Base-by-base conservation (phyloP, 2,329 filamentous ascomycete species). In the Colletotrichum chlorophyti region DNA sequence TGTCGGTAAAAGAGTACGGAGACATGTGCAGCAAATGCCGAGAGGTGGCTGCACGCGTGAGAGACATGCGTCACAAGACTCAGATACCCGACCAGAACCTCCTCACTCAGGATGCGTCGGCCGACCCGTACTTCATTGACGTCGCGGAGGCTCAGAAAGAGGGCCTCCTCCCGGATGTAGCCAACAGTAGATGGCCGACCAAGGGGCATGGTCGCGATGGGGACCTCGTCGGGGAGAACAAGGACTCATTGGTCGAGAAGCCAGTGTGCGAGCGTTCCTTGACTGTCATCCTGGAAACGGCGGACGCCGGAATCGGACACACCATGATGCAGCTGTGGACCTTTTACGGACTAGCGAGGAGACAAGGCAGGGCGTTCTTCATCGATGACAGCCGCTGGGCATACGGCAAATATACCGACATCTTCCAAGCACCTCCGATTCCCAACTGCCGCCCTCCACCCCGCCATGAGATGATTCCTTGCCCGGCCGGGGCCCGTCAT, bases 351-450 rank as follows among this genome's bases (percentile, higher is more conserved):
- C 75, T 96, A 51, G 91, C 92, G 2, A 80, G 88, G 68, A 83
- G 87, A 58, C 90, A 96, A 69, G 84, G 84, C 12, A 81, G 91
- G 21, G 80, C 86, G 1, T 96, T 96, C 73, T 96, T 96, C 75
- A 79, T 96, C 62, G 91, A 96, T 66, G 92, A 96, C 72, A 86
- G 89, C 6, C 82, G 88, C 64, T 96, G 93, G 88, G 87, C 89
- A 1, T 95, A 95, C 66, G 92, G 92, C 9, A 80, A 82, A 48
- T 96, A 91, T 68, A 82, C 81, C 1, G 81, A 85, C 47, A 91
- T 91, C 66, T 96, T 96, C 72, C 76, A 83, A 41, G 75, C 84
- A 3, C 88, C 89, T 1, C 88, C 90, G 0, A 65, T 79, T 2
- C 86, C 88, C 2, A 72, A 77, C 21, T 96, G 92, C 70, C 80